A percentile compares a stretch with the other conserved stretches of the same genome.
These are phyloP conservation scores for Phytophthora brassicae DNA, from an alignment of 352 stramenopile species.

Conservation along the genomic window DNA sequence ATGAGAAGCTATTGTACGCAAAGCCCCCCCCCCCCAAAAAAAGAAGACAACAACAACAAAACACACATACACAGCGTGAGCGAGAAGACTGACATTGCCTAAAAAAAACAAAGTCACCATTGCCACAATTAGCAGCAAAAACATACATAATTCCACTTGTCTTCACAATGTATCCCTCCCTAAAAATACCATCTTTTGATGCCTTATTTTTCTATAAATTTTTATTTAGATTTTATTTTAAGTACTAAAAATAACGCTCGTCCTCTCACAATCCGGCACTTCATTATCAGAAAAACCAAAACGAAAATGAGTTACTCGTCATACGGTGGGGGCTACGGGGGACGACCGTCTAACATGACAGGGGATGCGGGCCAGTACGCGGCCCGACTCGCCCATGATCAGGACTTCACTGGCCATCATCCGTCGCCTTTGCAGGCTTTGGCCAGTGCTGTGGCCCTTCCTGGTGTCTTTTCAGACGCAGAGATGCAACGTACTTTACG, in stretches of 20 bases:
- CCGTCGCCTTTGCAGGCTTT: constrained; percentile 63
- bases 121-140: not conserved
- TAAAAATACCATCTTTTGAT: not conserved
- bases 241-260: not conserved
- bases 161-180: not conserved
- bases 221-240: too few relatives aligned
- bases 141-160: not conserved
- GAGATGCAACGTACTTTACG: constrained; percentile 67
- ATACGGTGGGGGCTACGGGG: constrained; percentile 26
- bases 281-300: constrained; percentile 6
- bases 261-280: constrained; percentile 4
- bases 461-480: constrained; percentile 47
- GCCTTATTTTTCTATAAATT: not conserved
- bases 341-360: constrained; percentile 13
- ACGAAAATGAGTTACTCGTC: constrained; percentile 19
- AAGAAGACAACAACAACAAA: not conserved
- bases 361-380: constrained; percentile 34
- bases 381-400: constrained; percentile 31
- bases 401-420: constrained; percentile 18
- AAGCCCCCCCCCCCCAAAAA: not conserved
- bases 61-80: not conserved
- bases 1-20: not conserved
- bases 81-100: too few relatives aligned
- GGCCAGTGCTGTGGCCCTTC: constrained; percentile 65
- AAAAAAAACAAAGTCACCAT: too few relatives aligned